phyloP scores from a whole-genome alignment of 2,329 filamentous ascomycete species.

The Microdochium nivale region DNA sequence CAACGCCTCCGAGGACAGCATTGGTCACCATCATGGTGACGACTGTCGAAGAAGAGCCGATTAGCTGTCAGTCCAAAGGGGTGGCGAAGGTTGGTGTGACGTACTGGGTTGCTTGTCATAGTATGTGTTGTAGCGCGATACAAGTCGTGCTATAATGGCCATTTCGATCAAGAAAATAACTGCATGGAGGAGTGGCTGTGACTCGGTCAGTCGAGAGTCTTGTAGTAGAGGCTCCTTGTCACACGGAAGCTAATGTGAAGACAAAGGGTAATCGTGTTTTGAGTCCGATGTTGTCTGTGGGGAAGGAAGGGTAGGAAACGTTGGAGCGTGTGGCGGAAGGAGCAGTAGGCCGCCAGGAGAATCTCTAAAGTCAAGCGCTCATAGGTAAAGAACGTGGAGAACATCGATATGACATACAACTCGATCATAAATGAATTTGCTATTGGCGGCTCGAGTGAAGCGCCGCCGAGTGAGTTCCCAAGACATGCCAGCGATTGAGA shows the following conservation, averaged over 20 bases:
- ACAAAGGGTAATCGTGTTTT: not conserved
- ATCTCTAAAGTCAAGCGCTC: conserved; percentile 3
- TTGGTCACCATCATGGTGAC: conserved; percentile 99
- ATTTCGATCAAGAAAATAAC: conserved; percentile 84
- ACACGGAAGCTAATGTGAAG: not conserved
- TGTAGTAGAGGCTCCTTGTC: not conserved
- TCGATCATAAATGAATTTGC: conserved; percentile 64
- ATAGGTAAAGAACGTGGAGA: conserved; percentile 4
- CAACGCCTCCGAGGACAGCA: conserved; percentile 87
- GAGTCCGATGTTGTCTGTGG: not conserved
- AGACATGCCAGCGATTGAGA: conserved; percentile 32
- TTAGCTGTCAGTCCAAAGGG: conserved; percentile 1
- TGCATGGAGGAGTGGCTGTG: conserved; percentile 77
- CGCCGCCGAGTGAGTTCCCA: conserved; percentile 52
- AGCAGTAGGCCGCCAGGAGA: not conserved
- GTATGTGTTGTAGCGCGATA: conserved; percentile 84
- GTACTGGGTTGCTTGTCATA: conserved; percentile 82
- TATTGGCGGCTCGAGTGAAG: conserved; percentile 57
- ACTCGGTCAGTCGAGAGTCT: not conserved
- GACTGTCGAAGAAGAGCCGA: conserved; percentile 39
- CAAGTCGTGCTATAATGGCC: conserved; percentile 72
- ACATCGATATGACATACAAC: conserved; percentile 47
- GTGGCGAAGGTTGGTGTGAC: conserved; percentile 14
- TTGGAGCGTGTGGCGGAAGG: not conserved
- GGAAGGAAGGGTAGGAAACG: not conserved